These are phyloP conservation scores for Thraustotheca clavata DNA, from an alignment of 352 stramenopile genomes.

Conservation along the genomic window DNA sequence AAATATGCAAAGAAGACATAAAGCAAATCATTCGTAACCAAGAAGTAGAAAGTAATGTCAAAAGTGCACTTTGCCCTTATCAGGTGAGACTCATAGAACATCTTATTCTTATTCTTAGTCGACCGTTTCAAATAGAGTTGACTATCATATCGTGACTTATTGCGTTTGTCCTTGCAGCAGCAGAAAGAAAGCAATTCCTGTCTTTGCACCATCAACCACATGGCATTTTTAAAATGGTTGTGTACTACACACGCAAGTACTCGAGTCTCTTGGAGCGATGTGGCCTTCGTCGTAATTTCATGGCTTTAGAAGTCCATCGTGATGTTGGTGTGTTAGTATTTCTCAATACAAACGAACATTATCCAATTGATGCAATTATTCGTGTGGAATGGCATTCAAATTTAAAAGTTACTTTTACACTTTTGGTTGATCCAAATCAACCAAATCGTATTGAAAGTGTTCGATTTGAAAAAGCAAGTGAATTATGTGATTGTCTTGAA, in stretches of 20 bases:
- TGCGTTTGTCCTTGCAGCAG: not conserved
- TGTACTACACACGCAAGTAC: conserved; percentile 20
- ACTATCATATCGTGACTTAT: not conserved
- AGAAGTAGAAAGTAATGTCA: not conserved
- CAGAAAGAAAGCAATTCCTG: not conserved
- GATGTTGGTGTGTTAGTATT: not conserved
- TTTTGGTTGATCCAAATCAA: not conserved
- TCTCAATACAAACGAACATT: not conserved
- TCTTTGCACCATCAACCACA: not conserved
- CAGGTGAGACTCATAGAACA: not conserved
- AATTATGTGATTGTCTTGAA: no score
- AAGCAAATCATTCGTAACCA: no score
- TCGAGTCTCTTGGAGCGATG: conserved; percentile 14
- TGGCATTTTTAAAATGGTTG: conserved; percentile 4
- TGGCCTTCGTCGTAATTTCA: not conserved
- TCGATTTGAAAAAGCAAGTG: no score
- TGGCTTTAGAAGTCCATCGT: conserved; percentile 14
- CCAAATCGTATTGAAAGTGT: no score
- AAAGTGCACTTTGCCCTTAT: no score
- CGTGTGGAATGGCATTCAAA: not conserved
- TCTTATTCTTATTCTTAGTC: not conserved
- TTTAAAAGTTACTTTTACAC: not conserved
- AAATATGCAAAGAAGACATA: no score
- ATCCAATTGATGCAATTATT: not conserved
- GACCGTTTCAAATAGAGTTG: not conserved